phyloP scores from a whole-genome alignment of 169 alveolate species.

The Eimeria zaria region DNA sequence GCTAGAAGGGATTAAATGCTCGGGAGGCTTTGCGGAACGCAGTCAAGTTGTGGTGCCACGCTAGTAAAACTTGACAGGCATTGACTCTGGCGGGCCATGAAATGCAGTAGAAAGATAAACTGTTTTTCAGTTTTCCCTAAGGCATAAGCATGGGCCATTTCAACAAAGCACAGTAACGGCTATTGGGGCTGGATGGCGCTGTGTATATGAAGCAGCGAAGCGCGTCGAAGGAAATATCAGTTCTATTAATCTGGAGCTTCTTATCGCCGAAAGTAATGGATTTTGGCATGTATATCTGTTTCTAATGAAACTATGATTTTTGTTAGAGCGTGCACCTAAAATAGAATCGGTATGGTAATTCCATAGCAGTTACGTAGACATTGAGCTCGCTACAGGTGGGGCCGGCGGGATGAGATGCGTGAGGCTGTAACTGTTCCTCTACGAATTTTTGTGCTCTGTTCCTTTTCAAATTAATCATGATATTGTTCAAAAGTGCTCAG shows the following conservation, averaged over 20 bases:
- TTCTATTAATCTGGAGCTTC: not conserved
- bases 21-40: not conserved
- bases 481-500: slow-evolving; percentile 10
- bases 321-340: slow-evolving; percentile 35
- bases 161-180: slow-evolving; percentile 25
- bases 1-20: not conserved
- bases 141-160: not conserved
- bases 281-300: not conserved
- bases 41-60: not conserved
- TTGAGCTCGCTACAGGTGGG: slow-evolving; percentile 71
- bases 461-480: not conserved
- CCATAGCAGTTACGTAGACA: slow-evolving; percentile 16
- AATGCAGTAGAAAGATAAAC: not conserved
- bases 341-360: not conserved
- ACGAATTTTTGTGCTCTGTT: not conserved
- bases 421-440: slow-evolving; percentile 15
- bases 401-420: slow-evolving; percentile 66
- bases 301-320: not conserved
- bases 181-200: slow-evolving; percentile 33
- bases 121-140: not conserved
- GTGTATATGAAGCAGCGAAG: not conserved
- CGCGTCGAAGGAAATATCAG: not conserved
- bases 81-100: not conserved
- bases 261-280: not conserved
- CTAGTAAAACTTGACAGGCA: not conserved